Percentiles rank a stretch among this genome's conserved stretches.
Conservation (phyloP, 139 green algal genomes). For the Volvox reticuliferus region DNA sequence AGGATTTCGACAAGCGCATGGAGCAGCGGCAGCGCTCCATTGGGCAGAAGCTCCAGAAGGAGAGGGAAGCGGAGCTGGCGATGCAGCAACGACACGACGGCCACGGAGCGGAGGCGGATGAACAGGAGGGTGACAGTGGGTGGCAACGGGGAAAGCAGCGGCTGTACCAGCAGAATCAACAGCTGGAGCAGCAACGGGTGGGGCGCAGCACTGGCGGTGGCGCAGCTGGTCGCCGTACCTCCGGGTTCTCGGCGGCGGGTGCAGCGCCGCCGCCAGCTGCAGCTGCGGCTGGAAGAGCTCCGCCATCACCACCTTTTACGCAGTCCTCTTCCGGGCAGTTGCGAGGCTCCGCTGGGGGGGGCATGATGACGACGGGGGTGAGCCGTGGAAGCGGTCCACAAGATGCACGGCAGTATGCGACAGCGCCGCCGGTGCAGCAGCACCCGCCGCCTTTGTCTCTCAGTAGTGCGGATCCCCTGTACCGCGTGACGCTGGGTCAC, state of each 20-base stretch:
- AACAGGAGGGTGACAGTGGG: neutral
- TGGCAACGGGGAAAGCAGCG: neutral
- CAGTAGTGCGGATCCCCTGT: neutral
- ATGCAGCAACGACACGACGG: neutral
- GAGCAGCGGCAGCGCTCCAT: slow-evolving; percentile 38
- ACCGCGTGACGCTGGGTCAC: neutral
- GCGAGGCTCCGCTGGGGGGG: no score
- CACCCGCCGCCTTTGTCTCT: neutral
- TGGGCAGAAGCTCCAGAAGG: neutral
- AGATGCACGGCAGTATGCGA: no score
- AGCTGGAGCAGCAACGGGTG: neutral
- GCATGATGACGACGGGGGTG: no score
- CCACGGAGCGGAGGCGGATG: neutral
- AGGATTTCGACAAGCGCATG: slow-evolving; percentile 5
- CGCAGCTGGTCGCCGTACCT: no score
- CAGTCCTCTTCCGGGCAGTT: no score
- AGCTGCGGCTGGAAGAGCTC: no score
- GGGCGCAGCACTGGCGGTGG: neutral
- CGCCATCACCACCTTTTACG: no score
- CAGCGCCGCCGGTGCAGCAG: no score
- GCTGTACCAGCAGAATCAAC: neutral
- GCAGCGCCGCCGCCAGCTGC: no score
- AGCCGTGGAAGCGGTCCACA: no score
- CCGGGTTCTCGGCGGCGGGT: no score
- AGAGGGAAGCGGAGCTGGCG: neutral